Evolutionary conservation across 2,329 filamentous ascomycete genomes (phyloP).

Genomic region (Colletotrichum echinochloae): DNA sequence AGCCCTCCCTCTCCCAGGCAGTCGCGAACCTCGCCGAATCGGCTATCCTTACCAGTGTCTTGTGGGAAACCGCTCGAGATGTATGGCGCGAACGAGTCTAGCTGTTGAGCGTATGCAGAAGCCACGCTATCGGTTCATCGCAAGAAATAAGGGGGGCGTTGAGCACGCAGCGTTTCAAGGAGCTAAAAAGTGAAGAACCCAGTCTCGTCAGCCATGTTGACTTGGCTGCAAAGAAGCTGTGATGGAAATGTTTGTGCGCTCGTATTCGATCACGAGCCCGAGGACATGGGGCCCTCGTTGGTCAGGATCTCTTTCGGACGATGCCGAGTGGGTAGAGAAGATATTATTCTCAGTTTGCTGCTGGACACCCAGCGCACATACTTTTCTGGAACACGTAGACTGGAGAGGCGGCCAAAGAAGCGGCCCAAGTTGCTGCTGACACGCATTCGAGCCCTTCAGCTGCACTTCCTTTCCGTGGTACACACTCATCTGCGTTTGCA

Average conservation of each 20-base stretch:
- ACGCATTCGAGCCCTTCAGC: constrained; percentile 2
- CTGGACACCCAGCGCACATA: neutral
- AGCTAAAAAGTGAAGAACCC: neutral
- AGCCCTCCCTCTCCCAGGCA: no score
- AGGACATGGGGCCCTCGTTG: neutral
- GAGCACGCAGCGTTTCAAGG: no score
- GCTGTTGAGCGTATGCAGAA: neutral
- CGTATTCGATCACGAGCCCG: neutral
- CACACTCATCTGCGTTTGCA: neutral
- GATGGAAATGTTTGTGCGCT: neutral
- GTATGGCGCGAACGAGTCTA: neutral
- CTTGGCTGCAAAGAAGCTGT: neutral
- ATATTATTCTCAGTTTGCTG: neutral
- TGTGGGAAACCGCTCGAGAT: neutral
- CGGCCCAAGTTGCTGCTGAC: neutral
- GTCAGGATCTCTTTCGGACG: neutral
- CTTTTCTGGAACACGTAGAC: neutral
- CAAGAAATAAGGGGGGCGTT: no score
- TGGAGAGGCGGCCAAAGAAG: neutral
- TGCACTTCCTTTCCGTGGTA: neutral
- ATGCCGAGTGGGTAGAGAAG: neutral
- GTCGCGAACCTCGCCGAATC: no score
- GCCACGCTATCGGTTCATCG: no score
- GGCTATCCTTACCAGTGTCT: neutral
- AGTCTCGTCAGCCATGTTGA: neutral